Conservation (phyloP, 352 stramenopile species). For the Phytophthora pistaciae region DNA sequence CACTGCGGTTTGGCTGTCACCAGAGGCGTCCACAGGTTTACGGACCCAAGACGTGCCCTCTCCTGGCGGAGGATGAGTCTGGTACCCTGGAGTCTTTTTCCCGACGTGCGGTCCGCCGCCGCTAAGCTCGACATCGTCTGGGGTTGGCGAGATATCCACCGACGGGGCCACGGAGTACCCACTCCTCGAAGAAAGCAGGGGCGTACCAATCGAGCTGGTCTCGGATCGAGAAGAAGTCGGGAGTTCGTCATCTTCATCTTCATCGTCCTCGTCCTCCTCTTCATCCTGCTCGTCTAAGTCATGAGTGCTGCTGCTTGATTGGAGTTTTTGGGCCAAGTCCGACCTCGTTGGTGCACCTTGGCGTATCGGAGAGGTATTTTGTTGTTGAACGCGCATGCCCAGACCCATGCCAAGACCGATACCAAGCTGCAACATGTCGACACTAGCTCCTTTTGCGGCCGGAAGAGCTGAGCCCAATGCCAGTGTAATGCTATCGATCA, state of each 20-base stretch:
- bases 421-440: conserved; percentile 81
- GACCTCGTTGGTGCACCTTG: conserved; percentile 20
- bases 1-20: conserved; percentile 74
- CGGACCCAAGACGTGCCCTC: conserved; percentile 64
- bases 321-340: conserved; percentile 17
- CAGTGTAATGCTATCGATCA: conserved; percentile 83
- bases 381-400: conserved; percentile 72
- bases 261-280: conserved; percentile 28
- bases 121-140: conserved; percentile 60
- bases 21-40: conserved; percentile 61
- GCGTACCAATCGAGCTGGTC: conserved; percentile 33
- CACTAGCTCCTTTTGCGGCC: conserved; percentile 28
- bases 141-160: conserved; percentile 58
- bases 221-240: conserved; percentile 39
- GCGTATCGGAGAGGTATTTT: conserved; percentile 31
- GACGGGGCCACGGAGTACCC: conserved; percentile 52
- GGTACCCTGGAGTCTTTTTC: conserved; percentile 67
- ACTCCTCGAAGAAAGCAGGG: conserved; percentile 41
- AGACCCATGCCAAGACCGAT: conserved; percentile 93
- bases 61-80: conserved; percentile 63
- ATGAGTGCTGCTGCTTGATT: conserved; percentile 9
- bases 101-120: conserved; percentile 35
- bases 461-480: conserved; percentile 65
- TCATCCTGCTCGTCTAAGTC: conserved; percentile 15
- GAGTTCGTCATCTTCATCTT: conserved; percentile 36